Base-by-base conservation (phyloP, 2,329 filamentous ascomycete species). In the Alternaria novae-zelandiae region DNA sequence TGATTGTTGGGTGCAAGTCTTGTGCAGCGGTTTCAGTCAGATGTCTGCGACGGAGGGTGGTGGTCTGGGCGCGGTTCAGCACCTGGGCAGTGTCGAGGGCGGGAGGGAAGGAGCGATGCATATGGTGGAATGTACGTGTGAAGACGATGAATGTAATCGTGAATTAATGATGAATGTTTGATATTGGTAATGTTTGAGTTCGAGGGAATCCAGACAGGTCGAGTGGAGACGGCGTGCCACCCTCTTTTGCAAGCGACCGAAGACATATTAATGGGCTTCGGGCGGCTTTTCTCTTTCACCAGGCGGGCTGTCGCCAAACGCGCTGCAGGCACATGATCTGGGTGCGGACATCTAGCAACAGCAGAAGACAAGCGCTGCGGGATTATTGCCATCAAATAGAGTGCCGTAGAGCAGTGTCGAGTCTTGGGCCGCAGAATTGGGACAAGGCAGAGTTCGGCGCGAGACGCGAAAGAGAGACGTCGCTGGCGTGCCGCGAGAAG, bases 191-290 rank as follows among this genome's bases (percentile, higher is more conserved):
- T 41, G 36, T 41, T 41, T 41, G 36, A 41, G 36, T 41, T n/a
- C 36, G 32, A 41, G 36, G 4, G 36, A 17, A 6, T 41, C 54
- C 43, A 57, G 43, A 30, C 10, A 47, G 25, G 17, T 10, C 13
- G 36, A 44, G 36, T 30, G 53, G 53, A 44, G 36, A 44, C 17
- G 23, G 53, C 36, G 17, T 23, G 41, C 25, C 41, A 55, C 56
- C 50, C 58, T 60, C 47, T 61, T 41, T 60, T 53, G 63, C 65
- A 70, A 69, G 65, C 66, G 61, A 67, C 66, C 51, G 61, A 59
- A 63, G 64, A 64, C 62, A 68, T 70, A 72, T 71, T 67, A 72
- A 71, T 62, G 68, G 70, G 70, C 65, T 64, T 68, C 58, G 71
- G 65, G 69, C 69, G 68, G 61, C 64, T 63, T 65, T 41, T 50